Base-by-base conservation (phyloP, 2,329 filamentous ascomycete species). In the Cordyceps militaris region DNA sequence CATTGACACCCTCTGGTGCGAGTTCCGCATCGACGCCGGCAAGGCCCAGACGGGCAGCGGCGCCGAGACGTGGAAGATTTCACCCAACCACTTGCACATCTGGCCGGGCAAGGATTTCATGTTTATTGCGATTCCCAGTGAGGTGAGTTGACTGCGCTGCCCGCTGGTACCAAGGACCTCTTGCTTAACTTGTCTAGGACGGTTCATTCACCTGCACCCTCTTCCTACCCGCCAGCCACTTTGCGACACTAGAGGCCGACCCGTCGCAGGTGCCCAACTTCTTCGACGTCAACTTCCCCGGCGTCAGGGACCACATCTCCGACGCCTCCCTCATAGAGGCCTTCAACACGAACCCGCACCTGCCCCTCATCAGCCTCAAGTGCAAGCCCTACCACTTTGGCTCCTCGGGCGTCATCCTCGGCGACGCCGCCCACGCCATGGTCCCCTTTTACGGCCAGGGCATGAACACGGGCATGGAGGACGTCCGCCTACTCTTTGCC, bases 381-480 rank as follows among this genome's bases (percentile, higher is more conserved):
- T 97, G 92, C 75, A 82, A 82, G 19, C 94, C 94, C 0, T 89
- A 97, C 72, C 91, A 96, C 74, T 91, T 84, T 74, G 78, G 75
- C 51, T 84, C 84, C 24, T 88, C 85, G 0, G 91, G 82, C 32
- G 91, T 96, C 60, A 90, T 99, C 50, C 70, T 99, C 36, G 94
- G 94, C 59, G 94, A 99, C 69, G 91, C 94, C 8, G 92, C 94
- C 0, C 94, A 99, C 70, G 94, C 95, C 58, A 97, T 99, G 86
- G 91, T 99, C 0, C 94, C 94, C 0, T 99, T 99, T 73, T 99
- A 97, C 71, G 94, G 94, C 0, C 94, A 99, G 71, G 94, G 94
- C 38, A 95, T 99, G 86, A 99, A 99, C 67, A 89, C 94, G 0
- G 94, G 94, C 0, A 83, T 99, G 43, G 94, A 99, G 74, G 93